Conservation (phyloP, 768 basidiomycete genomes). For the Terana coerulea region DNA sequence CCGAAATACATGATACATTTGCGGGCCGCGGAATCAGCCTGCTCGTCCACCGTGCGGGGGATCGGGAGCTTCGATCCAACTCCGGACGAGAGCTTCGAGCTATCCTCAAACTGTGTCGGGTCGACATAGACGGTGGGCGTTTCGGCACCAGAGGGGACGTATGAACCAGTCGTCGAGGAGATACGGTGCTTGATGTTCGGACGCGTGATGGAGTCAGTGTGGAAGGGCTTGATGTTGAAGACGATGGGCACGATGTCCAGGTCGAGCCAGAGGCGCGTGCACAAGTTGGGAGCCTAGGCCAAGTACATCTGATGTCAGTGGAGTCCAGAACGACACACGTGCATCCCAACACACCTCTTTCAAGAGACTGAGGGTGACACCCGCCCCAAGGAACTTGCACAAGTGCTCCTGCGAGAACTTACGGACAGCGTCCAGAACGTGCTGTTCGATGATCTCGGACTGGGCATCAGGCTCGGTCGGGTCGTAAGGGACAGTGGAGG, state of each 20-base stretch:
- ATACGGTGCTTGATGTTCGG: conserved; percentile 82
- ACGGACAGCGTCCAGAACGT: conserved; percentile 60
- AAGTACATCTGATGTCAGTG: too few relatives aligned
- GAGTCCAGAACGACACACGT: conserved; percentile 5
- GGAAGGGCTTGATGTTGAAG: conserved; percentile 82
- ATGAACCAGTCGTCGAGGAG: conserved; percentile 75
- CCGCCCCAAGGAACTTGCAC: conserved; percentile 84
- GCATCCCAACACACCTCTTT: conserved; percentile 50
- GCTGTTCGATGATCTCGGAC: conserved; percentile 56
- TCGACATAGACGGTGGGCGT: conserved; percentile 72
- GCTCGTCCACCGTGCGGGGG: conserved; percentile 74
- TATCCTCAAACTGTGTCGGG: conserved; percentile 43
- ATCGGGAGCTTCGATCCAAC: conserved; percentile 64
- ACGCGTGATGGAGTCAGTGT: conserved; percentile 73
- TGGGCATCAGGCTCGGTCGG: conserved; percentile 50
- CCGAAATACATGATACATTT: conserved; percentile 83
- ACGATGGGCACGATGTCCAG: conserved; percentile 82
- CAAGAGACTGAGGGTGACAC: conserved; percentile 68
- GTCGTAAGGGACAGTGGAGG: conserved; percentile 49
- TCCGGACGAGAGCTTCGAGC: conserved; percentile 36
- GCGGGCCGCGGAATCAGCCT: conserved; percentile 82
- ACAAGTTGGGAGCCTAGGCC: conserved; percentile 68
- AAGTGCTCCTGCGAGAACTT: conserved; percentile 74
- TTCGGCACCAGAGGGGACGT: conserved; percentile 71
- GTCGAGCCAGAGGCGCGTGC: conserved; percentile 80